These are phyloP conservation scores for Daldinia caldariorum DNA, from an alignment of 495 filamentous ascomycete species.

Conservation along the genomic window DNA sequence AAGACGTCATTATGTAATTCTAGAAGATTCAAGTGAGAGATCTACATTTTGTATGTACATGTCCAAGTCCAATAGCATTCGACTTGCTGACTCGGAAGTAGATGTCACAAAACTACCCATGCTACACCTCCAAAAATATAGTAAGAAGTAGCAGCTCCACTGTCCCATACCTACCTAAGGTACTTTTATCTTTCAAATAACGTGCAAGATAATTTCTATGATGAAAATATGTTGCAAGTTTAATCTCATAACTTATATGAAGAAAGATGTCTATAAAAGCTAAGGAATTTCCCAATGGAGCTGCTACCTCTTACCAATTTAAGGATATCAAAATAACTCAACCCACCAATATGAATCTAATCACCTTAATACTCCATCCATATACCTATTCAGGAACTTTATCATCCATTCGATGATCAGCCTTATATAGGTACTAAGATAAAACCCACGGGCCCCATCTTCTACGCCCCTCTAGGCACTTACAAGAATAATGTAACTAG, in stretches of 20 bases:
- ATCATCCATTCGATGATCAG: neutral
- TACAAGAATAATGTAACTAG: neutral
- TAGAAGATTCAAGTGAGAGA: slow-evolving; percentile 26
- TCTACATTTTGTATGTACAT: slow-evolving; percentile 2
- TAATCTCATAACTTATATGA: too few relatives aligned
- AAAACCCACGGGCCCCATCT: neutral
- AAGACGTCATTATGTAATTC: slow-evolving; percentile 12
- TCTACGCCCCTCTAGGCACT: neutral
- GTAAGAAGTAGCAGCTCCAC: too few relatives aligned
- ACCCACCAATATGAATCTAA: neutral
- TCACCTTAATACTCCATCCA: neutral
- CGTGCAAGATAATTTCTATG: too few relatives aligned
- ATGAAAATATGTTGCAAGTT: too few relatives aligned
- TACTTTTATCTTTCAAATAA: too few relatives aligned
- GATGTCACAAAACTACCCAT: slow-evolving; percentile 4
- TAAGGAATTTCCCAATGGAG: too few relatives aligned
- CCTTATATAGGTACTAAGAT: slow-evolving; percentile 1
- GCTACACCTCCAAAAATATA: too few relatives aligned
- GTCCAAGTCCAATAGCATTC: slow-evolving; percentile 18
- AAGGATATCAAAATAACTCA: neutral
- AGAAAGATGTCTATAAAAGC: too few relatives aligned
- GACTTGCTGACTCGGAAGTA: slow-evolving; percentile 3
- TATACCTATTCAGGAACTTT: neutral
- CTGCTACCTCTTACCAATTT: too few relatives aligned
- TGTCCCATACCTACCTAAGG: too few relatives aligned